A percentile compares a stretch with the other conserved stretches of the same genome.
Evolutionary conservation across 257 asterid genomes (phyloP).

Genomic region (Gentiana macrophylla): DNA sequence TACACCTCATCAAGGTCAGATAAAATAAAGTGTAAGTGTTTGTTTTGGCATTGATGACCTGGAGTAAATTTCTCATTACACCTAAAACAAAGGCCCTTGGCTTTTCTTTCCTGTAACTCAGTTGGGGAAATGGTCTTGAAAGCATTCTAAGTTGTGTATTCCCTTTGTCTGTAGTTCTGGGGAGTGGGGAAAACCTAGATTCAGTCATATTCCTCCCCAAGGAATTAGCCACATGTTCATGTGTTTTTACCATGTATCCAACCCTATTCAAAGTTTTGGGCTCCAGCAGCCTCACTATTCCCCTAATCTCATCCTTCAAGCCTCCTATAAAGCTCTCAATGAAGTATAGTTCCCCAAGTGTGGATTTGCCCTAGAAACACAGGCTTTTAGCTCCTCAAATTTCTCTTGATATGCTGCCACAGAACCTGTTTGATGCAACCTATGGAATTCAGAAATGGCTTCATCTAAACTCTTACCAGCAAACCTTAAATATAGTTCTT

Average conservation of each 20-base stretch:
- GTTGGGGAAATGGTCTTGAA: background rate
- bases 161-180: background rate
- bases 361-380: rapidly evolving
- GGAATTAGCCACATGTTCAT: background rate
- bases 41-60: background rate
- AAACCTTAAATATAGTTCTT: background rate
- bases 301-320: background rate
- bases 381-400: background rate
- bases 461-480: background rate
- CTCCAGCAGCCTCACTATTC: background rate
- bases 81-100: background rate
- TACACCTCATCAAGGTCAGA: background rate
- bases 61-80: background rate
- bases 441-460: background rate
- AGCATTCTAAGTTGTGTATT: background rate
- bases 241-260: background rate
- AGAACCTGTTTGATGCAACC: background rate
- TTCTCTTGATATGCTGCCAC: background rate
- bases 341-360: background rate
- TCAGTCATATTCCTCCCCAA: background rate
- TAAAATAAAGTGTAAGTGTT: background rate
- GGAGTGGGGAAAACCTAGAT: background rate
- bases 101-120: background rate
- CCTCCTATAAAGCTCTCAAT: background rate
- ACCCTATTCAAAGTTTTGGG: background rate